Evolutionary conservation across 1,284 basidiomycete genomes (phyloP).

Genomic region (Coriolopsis trogii): DNA sequence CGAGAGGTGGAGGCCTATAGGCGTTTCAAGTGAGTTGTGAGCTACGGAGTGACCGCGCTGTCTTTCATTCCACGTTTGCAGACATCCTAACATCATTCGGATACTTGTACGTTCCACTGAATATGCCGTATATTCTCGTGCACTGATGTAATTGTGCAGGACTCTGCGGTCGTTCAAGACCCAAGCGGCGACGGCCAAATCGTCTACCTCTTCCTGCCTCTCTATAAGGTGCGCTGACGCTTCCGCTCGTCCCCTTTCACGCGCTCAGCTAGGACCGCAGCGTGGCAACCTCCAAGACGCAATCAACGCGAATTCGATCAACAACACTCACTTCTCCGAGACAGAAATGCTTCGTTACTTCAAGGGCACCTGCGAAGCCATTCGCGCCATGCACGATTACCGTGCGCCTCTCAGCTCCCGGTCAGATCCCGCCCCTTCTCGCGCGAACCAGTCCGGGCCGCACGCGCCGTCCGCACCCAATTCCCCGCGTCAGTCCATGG

Average conservation of each 20-base stretch:
- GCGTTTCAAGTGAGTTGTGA: conserved; percentile 76
- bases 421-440: conserved; percentile 31
- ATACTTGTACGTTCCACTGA: conserved; percentile 65
- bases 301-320: conserved; percentile 87
- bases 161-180: conserved; percentile 94
- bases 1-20: conserved; percentile 90
- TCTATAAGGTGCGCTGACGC: conserved; percentile 67
- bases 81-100: conserved; percentile 88
- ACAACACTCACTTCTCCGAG: conserved; percentile 85
- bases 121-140: neutral
- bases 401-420: conserved; percentile 48
- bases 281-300: conserved; percentile 94
- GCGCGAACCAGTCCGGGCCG: conserved; percentile 31
- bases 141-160: too few relatives aligned
- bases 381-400: conserved; percentile 93
- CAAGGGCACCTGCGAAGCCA: conserved; percentile 91
- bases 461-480: conserved; percentile 29
- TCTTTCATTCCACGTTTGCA: conserved; percentile 31
- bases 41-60: neutral
- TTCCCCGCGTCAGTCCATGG: conserved; percentile 42
- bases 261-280: conserved; percentile 37
- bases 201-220: conserved; percentile 90
- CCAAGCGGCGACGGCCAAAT: conserved; percentile 92
- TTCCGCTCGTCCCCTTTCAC: conserved; percentile 22
- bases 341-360: conserved; percentile 88